Evolutionary conservation across 1,139 yeast genomes (phyloP).

Genomic region (Lodderomyces beijingensis): DNA sequence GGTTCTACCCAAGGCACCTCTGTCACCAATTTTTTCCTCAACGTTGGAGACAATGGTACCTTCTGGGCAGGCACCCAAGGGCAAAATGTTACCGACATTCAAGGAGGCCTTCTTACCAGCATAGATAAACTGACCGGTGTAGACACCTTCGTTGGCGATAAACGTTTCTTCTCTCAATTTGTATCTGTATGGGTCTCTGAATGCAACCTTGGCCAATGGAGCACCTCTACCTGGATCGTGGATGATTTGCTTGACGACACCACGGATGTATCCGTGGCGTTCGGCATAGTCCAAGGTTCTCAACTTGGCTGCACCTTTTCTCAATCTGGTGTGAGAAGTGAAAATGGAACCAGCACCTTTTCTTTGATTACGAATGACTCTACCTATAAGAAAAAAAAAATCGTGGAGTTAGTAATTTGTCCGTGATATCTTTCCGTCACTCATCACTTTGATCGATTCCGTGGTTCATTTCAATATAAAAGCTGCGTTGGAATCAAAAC

Average conservation of each 20-base stretch:
- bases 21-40: conserved; percentile 99
- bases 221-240: conserved; percentile 99
- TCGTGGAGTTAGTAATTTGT: conserved; percentile 20
- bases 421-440: no score
- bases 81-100: conserved; percentile 96
- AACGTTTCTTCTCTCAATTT: conserved; percentile 97
- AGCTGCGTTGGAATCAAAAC: no score
- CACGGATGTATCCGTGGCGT: conserved; percentile 99
- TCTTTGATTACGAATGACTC: conserved; percentile 99
- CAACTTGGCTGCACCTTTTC: conserved; percentile 99
- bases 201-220: conserved; percentile 97
- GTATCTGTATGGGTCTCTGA: conserved; percentile 99
- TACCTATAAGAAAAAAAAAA: conserved; percentile 53
- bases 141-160: conserved; percentile 99
- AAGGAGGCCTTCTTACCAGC: conserved; percentile 99
- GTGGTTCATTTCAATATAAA: no score
- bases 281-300: conserved; percentile 99
- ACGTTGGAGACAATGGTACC: conserved; percentile 99
- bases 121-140: conserved; percentile 98
- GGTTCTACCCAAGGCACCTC: conserved; percentile 99
- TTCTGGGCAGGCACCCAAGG: conserved; percentile 96
- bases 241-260: conserved; percentile 96
- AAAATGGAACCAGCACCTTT: conserved; percentile 99
- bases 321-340: conserved; percentile 99
- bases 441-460: no score